These are phyloP conservation scores for Choanephora cucurbitarum DNA, from an alignment of 371 early-diverging fungal genomes.

Conservation along the genomic window DNA sequence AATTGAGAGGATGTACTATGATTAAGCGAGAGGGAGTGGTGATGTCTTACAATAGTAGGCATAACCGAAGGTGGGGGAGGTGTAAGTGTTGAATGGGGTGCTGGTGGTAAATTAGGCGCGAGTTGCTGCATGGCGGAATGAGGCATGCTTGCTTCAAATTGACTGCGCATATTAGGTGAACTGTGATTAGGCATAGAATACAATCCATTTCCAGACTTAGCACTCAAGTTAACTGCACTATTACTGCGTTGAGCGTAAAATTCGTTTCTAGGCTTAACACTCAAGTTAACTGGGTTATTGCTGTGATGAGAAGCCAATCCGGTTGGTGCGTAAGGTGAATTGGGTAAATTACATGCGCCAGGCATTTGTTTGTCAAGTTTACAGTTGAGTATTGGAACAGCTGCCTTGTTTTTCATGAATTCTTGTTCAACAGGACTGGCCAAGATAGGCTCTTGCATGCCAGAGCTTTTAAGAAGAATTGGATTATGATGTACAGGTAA, in stretches of 20 bases:
- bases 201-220: background rate
- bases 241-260: background rate
- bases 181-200: background rate
- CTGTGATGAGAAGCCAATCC: too few relatives aligned
- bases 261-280: background rate
- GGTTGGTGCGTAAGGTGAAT: too few relatives aligned
- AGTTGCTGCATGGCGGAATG: background rate
- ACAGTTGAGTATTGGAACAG: too few relatives aligned
- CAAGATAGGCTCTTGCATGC: too few relatives aligned
- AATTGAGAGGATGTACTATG: conserved; percentile 1
- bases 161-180: background rate
- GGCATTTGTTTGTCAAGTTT: too few relatives aligned
- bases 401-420: too few relatives aligned
- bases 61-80: conserved; percentile 12
- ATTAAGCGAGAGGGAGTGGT: conserved; percentile 7
- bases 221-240: background rate
- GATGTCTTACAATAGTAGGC: background rate
- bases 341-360: too few relatives aligned
- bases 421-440: too few relatives aligned
- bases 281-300: background rate
- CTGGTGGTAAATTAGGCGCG: background rate
- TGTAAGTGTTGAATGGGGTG: background rate
- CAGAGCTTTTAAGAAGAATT: background rate
- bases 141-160: background rate
- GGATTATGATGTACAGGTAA: background rate